Conservation (phyloP, 2,329 filamentous ascomycete genomes). For the Pyricularia grisea region DNA sequence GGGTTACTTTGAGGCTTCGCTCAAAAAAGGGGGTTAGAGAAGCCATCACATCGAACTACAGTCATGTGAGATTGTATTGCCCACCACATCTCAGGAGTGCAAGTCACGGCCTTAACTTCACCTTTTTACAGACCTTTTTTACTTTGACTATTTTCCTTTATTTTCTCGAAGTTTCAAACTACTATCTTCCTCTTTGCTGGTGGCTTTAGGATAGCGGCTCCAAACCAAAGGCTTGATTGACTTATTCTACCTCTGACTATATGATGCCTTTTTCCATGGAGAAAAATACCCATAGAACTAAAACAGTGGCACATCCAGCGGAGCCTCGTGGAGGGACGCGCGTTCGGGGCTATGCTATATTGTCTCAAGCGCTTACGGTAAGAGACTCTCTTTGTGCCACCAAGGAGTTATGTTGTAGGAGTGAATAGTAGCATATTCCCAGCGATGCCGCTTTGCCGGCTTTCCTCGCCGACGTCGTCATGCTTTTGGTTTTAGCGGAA, state of each 20-base stretch:
- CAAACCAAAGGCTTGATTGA: constrained; percentile 16
- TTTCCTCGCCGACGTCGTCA: not conserved
- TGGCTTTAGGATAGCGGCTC: constrained; percentile 6
- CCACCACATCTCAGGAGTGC: not conserved
- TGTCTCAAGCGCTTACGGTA: not conserved
- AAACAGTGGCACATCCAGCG: not conserved
- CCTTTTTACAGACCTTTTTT: constrained; percentile 3
- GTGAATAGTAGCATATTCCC: not conserved
- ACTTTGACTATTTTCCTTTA: constrained; percentile 8
- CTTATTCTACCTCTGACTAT: constrained; percentile 8
- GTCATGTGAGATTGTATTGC: not conserved
- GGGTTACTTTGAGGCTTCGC: not conserved
- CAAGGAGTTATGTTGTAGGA: not conserved
- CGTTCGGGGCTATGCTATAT: not conserved
- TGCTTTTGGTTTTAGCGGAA: not conserved
- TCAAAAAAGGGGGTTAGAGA: not conserved
- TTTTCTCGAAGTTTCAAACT: not conserved
- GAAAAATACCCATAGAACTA: not conserved
- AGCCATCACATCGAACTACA: not conserved
- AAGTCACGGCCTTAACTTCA: not conserved
- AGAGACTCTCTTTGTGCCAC: not conserved
- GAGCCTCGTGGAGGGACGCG: not conserved
- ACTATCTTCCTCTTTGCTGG: constrained; percentile 3
- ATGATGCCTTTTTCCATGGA: not conserved
- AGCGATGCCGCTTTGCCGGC: not conserved